These are phyloP conservation scores for Tilletia horrida DNA, from an alignment of 1,284 basidiomycete species.

Conservation along the genomic window DNA sequence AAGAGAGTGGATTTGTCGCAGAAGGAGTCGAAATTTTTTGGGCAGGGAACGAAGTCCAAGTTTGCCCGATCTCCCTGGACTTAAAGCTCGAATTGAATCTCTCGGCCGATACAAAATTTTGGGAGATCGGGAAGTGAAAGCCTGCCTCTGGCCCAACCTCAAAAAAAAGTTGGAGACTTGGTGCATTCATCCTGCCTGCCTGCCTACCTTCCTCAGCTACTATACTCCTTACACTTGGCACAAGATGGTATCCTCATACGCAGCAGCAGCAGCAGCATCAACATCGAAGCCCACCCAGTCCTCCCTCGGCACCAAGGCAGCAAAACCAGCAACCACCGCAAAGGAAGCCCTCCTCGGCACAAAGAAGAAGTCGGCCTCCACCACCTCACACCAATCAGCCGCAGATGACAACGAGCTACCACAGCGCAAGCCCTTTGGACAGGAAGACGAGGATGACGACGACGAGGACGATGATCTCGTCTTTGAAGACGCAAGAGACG, in stretches of 20 bases:
- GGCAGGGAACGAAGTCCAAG: not conserved
- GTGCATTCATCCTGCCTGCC: not conserved
- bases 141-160: too few species aligned
- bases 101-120: too few species aligned
- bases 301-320: not conserved
- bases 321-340: constrained; percentile 3
- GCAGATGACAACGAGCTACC: constrained; percentile 18
- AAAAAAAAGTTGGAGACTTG: constrained; percentile 10
- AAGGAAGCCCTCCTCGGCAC: constrained; percentile 12
- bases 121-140: too few species aligned
- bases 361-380: constrained; percentile 1
- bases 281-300: not conserved
- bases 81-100: too few species aligned
- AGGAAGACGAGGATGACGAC: constrained; percentile 31
- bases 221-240: too few species aligned
- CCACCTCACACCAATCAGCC: not conserved
- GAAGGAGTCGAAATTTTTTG: not conserved
- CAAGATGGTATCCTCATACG: constrained; percentile 10
- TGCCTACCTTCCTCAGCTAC: not conserved
- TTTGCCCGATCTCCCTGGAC: too few species aligned
- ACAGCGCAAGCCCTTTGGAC: constrained; percentile 31
- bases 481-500: constrained; percentile 23
- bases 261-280: not conserved
- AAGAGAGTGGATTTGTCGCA: too few species aligned
- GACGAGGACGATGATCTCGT: constrained; percentile 31